Evolutionary conservation across 352 stramenopile species (phyloP).

Genomic region (Globisporangium nodosum): DNA sequence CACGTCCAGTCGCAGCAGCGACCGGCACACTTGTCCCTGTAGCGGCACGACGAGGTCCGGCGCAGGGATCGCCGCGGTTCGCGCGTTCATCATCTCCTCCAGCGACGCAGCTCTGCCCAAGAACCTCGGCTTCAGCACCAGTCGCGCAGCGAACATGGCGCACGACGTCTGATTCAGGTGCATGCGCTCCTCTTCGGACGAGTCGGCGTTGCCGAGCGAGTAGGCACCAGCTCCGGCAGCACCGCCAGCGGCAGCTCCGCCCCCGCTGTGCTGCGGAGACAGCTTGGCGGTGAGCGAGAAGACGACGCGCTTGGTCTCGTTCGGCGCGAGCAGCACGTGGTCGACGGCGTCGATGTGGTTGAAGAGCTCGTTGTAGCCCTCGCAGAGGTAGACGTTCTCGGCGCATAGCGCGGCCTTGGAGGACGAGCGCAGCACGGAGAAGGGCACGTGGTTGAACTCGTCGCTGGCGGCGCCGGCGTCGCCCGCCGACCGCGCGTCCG

Average conservation of each 20-base stretch:
- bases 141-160: constrained; percentile 53
- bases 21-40: constrained; percentile 79
- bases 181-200: constrained; percentile 78
- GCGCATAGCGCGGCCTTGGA: constrained; percentile 60
- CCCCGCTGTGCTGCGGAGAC: constrained; percentile 19
- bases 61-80: constrained; percentile 22
- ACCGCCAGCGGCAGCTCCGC: constrained; percentile 2
- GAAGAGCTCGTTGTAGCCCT: constrained; percentile 88
- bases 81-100: constrained; percentile 11
- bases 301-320: constrained; percentile 65
- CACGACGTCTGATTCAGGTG: constrained; percentile 84
- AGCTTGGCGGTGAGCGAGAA: constrained; percentile 75
- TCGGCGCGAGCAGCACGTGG: constrained; percentile 51
- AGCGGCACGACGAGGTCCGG: constrained; percentile 72
- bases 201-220: constrained; percentile 36
- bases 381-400: constrained; percentile 78
- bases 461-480: constrained; percentile 13
- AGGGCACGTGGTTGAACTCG: constrained; percentile 74
- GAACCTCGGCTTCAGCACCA: constrained; percentile 51
- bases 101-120: constrained; percentile 2
- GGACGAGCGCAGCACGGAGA: constrained; percentile 62
- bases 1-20: constrained; percentile 74
- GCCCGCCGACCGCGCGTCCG: background rate
- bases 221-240: constrained; percentile 6
- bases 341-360: constrained; percentile 78